Conservation (phyloP, 2,329 filamentous ascomycete genomes). For the Aspergillus fumigatiaffinis region DNA sequence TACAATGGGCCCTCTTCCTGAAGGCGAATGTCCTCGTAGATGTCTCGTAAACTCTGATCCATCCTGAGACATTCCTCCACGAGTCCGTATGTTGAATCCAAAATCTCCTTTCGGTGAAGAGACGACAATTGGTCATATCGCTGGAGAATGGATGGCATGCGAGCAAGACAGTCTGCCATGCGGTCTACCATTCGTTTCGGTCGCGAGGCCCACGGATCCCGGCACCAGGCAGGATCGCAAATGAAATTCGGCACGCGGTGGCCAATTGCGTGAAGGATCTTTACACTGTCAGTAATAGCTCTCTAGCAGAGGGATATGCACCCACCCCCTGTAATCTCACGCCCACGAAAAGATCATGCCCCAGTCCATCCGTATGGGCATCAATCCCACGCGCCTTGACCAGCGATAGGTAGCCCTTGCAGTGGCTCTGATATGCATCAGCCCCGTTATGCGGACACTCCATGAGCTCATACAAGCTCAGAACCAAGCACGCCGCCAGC, state of each 20-base stretch:
- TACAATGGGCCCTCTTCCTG: constrained; percentile 22
- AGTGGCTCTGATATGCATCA: constrained; percentile 30
- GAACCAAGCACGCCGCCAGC: constrained; percentile 33
- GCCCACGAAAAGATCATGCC: constrained; percentile 31
- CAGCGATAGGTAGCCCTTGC: constrained; percentile 29
- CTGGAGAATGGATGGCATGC: constrained; percentile 22
- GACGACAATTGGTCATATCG: constrained; percentile 9
- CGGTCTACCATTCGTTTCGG: constrained; percentile 24
- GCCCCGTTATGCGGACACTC: constrained; percentile 33
- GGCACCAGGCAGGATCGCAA: constrained; percentile 27
- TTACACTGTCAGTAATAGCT: constrained; percentile 7
- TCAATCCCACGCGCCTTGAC: constrained; percentile 30
- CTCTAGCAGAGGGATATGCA: not conserved
- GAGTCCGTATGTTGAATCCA: constrained; percentile 14
- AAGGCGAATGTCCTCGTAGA: constrained; percentile 23
- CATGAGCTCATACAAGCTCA: constrained; percentile 33
- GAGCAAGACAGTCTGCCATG: constrained; percentile 29
- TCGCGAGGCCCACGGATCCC: constrained; percentile 24
- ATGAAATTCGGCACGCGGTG: constrained; percentile 23
- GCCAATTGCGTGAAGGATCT: constrained; percentile 30
- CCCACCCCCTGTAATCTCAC: constrained; percentile 24
- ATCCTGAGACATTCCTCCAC: constrained; percentile 25
- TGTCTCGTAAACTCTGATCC: constrained; percentile 20
- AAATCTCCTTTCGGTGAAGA: constrained; percentile 11
- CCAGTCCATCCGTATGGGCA: constrained; percentile 28